phyloP scores from a whole-genome alignment of 306 rosid species.

The Cicer bijugum region DNA sequence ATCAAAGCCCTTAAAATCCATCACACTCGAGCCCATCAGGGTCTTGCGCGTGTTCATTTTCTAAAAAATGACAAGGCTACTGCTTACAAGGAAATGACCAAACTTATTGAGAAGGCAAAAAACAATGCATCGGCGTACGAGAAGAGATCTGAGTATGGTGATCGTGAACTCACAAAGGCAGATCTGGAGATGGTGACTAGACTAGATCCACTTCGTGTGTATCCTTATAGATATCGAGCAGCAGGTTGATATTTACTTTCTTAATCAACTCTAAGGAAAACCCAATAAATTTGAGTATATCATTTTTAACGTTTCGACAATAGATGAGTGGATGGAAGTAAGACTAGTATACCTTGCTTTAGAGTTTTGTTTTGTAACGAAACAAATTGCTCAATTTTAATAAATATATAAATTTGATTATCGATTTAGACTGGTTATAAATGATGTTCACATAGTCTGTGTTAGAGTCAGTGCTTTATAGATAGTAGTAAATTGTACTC shows the following conservation, averaged over 20 bases:
- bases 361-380: too few relatives aligned
- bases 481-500: not conserved
- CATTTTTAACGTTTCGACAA: too few relatives aligned
- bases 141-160: constrained; percentile 92
- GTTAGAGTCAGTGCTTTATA: too few relatives aligned
- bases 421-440: too few relatives aligned
- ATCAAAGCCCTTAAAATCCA: constrained; percentile 82
- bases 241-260: constrained; percentile 64
- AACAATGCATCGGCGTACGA: constrained; percentile 81
- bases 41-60: constrained; percentile 91
- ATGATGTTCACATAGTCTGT: too few relatives aligned
- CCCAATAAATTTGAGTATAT: too few relatives aligned
- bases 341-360: too few relatives aligned
- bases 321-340: too few relatives aligned
- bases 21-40: constrained; percentile 95
- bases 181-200: constrained; percentile 86
- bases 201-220: constrained; percentile 86
- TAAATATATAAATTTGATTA: too few relatives aligned
- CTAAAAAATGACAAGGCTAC: constrained; percentile 65
- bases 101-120: constrained; percentile 59
- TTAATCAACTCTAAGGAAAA: not conserved
- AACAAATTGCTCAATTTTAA: too few relatives aligned
- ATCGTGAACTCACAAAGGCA: constrained; percentile 73
- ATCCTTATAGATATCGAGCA: constrained; percentile 96
- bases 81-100: constrained; percentile 87